Evolutionary conservation across 805 yeast species (phyloP).

Genomic region (Kregervanrija fluxuum): DNA sequence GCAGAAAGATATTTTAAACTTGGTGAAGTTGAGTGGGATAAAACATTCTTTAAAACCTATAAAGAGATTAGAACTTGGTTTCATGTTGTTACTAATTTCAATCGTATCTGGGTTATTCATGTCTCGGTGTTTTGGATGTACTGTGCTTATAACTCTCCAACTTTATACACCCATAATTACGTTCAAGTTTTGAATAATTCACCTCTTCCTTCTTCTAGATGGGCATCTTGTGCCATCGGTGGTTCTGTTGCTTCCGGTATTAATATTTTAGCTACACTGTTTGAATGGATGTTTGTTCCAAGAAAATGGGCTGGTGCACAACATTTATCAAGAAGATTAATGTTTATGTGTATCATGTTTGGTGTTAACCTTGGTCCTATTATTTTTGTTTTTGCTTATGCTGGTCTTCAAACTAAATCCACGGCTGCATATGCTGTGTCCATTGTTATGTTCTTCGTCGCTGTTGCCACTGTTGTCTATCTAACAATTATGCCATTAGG

Average conservation of each 20-base stretch:
- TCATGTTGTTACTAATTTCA: constrained; percentile 89
- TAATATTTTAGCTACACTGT: constrained; percentile 79
- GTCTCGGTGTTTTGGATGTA: constrained; percentile 90
- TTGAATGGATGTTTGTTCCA: constrained; percentile 96
- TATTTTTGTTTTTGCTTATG: constrained; percentile 76
- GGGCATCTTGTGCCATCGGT: constrained; percentile 92
- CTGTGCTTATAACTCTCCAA: constrained; percentile 85
- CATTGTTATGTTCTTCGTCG: constrained; percentile 83
- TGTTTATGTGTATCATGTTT: constrained; percentile 62
- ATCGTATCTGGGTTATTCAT: constrained; percentile 97
- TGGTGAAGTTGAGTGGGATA: constrained; percentile 89
- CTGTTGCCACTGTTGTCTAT: constrained; percentile 75
- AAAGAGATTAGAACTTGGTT: constrained; percentile 97
- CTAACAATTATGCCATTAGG: constrained; percentile 95
- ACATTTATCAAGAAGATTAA: constrained; percentile 81
- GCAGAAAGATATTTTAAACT: constrained; percentile 84
- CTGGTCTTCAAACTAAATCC: constrained; percentile 59
- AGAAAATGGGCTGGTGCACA: constrained; percentile 99
- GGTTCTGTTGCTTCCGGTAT: constrained; percentile 80
- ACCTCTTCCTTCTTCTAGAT: constrained; percentile 84
- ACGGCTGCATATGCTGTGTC: constrained; percentile 71
- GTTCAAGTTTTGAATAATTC: constrained; percentile 74
- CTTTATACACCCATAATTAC: constrained; percentile 82
- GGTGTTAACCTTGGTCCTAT: constrained; percentile 77
- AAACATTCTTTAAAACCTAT: constrained; percentile 92